phyloP scores from a whole-genome alignment of 345 rosid species.

The Eucalyptus caleyi region DNA sequence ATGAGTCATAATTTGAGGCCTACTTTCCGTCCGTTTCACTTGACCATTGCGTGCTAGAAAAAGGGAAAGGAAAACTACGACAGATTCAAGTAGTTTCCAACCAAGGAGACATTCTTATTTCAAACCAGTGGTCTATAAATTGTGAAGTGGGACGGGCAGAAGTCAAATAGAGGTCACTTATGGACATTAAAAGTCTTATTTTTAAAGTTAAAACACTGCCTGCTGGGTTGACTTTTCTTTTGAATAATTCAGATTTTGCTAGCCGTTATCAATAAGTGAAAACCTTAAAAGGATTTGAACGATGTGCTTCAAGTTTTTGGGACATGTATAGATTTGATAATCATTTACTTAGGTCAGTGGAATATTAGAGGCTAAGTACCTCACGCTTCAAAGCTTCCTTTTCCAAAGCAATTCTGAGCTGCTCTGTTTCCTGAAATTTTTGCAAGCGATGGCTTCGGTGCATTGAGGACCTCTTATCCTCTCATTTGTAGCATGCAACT shows the following conservation, averaged over 20 bases:
- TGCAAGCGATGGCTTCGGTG: background rate
- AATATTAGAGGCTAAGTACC: slow-evolving; percentile 12
- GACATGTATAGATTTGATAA: background rate
- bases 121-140: background rate
- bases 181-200: background rate
- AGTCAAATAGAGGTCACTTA: background rate
- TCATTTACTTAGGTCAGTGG: background rate
- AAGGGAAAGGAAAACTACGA: background rate
- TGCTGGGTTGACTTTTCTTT: background rate
- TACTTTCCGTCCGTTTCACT: background rate
- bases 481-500: too few relatives aligned
- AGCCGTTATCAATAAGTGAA: background rate
- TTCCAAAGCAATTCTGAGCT: slow-evolving; percentile 19
- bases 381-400: slow-evolving; percentile 31
- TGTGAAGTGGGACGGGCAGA: background rate
- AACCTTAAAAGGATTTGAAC: background rate
- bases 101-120: background rate
- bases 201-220: background rate
- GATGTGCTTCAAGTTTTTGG: background rate
- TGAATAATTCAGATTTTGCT: background rate
- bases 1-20: background rate
- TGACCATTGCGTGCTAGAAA: background rate
- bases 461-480: too few relatives aligned
- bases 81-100: background rate
- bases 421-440: slow-evolving; percentile 39